Percentiles rank a stretch among this genome's conserved stretches.
phyloP scores from a whole-genome alignment of 1,284 basidiomycete genomes.

The Bjerkandera adusta region DNA sequence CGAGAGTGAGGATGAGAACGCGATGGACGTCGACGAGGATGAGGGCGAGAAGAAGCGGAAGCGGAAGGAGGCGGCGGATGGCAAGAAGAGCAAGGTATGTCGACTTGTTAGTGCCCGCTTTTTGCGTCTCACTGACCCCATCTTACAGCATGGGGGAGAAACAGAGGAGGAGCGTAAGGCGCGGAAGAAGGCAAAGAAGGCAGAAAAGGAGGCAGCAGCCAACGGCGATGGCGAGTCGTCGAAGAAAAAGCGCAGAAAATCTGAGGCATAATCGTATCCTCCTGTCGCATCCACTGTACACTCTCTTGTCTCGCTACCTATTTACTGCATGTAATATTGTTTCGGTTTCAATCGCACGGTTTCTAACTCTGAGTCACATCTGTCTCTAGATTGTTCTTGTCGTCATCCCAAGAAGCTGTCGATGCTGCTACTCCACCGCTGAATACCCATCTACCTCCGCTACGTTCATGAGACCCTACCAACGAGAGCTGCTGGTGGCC shows the following conservation, averaged over 20 bases:
- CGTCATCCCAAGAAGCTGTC: too few species aligned
- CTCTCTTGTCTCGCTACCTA: constrained; percentile 12
- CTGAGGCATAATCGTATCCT: constrained; percentile 36
- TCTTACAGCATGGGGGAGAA: constrained; percentile 42
- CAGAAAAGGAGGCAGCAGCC: constrained; percentile 60
- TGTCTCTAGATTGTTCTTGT: too few species aligned
- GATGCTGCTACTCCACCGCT: too few species aligned
- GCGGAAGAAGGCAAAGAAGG: constrained; percentile 43
- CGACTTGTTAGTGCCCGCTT: too few species aligned
- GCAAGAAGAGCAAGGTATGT: constrained; percentile 43
- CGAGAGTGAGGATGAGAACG: constrained; percentile 36
- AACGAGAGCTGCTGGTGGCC: too few species aligned
- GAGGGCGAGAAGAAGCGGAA: constrained; percentile 60
- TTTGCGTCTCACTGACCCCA: constrained; percentile 10
- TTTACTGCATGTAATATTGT: constrained; percentile 10
- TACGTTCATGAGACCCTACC: too few species aligned
- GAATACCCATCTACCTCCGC: too few species aligned
- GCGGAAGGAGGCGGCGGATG: constrained; percentile 57
- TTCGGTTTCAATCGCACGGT: too few species aligned
- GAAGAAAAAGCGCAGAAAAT: constrained; percentile 76
- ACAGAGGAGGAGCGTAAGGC: constrained; percentile 75
- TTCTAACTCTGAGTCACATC: too few species aligned
- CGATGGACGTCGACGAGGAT: constrained; percentile 45
- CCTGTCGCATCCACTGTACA: constrained; percentile 8
- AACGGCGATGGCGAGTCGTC: constrained; percentile 49